These are phyloP conservation scores for Penicillium psychrofluorescens DNA, from an alignment of 495 filamentous ascomycete species.

Conservation along the genomic window DNA sequence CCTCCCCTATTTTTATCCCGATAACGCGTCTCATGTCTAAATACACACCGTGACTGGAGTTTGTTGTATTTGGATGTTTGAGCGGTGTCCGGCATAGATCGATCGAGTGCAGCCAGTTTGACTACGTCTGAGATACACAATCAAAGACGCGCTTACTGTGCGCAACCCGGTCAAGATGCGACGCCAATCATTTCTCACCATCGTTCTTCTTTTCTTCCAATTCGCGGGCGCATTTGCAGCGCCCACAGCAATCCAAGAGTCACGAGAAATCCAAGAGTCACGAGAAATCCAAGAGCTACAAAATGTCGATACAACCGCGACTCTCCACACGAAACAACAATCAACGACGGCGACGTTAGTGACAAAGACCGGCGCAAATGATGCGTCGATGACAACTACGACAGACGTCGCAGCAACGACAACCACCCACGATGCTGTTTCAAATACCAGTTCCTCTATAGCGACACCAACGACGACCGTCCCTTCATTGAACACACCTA, in stretches of 20 bases:
- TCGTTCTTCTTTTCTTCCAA: conserved; percentile 4
- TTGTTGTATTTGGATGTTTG: not conserved
- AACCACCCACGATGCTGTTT: conserved; percentile 7
- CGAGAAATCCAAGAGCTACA: not conserved
- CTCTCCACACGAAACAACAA: conserved; percentile 4
- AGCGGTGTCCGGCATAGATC: not conserved
- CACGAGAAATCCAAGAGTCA: too few species aligned
- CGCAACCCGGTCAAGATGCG: conserved; percentile 9
- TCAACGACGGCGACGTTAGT: conserved; percentile 6
- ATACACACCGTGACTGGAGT: not conserved
- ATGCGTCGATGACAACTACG: conserved; percentile 3
- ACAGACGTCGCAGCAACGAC: conserved; percentile 7
- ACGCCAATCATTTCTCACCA: conserved; percentile 7
- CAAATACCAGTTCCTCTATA: conserved; percentile 11
- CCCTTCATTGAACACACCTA: conserved; percentile 12
- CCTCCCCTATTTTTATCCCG: not conserved
- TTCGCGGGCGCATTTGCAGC: conserved; percentile 11
- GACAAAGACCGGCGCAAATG: not conserved
- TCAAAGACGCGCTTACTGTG: not conserved
- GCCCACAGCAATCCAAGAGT: conserved; percentile 1
- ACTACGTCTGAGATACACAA: not conserved
- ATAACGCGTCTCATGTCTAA: not conserved
- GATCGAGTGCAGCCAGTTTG: not conserved
- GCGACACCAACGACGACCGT: conserved; percentile 11
- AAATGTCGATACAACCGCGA: conserved; percentile 2